These are phyloP conservation scores for Marsdenia floribunda DNA, from an alignment of 257 asterid species.

Conservation along the genomic window DNA sequence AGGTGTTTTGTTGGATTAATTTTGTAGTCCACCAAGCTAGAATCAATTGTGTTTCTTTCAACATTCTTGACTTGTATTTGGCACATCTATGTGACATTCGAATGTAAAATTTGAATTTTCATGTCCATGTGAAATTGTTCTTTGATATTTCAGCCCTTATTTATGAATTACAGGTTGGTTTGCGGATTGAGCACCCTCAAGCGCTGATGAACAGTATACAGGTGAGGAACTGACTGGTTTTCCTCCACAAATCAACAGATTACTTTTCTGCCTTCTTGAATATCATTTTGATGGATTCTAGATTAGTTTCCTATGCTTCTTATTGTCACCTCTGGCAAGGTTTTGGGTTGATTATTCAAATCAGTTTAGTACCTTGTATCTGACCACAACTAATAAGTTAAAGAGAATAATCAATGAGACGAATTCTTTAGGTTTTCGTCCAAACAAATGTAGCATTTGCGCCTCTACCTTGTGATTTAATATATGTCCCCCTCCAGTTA, in stretches of 20 bases:
- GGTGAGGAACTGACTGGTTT: constrained; percentile 31
- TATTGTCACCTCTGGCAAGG: not conserved
- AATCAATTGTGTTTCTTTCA: not conserved
- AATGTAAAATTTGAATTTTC: not conserved
- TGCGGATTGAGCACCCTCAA: constrained; percentile 96
- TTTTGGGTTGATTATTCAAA: not conserved
- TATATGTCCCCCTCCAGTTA: not conserved
- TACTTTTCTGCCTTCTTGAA: not conserved
- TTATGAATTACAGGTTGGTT: constrained; percentile 57
- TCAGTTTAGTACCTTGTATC: not conserved
- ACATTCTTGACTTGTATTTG: not conserved
- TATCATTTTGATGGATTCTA: not conserved
- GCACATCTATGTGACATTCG: not conserved
- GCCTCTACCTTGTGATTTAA: not conserved
- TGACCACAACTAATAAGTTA: not conserved
- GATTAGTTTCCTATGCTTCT: not conserved
- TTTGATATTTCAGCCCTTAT: not conserved
- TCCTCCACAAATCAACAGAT: not conserved
- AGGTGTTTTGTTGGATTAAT: not conserved
- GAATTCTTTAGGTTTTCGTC: not conserved
- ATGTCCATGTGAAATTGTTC: not conserved
- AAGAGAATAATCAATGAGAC: not conserved
- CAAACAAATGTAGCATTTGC: not conserved
- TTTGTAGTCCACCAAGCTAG: not conserved
- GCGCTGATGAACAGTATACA: constrained; percentile 78